These are phyloP conservation scores for Fusarium sp. DNA, from an alignment of 2,329 filamentous ascomycete species.

Conservation along the genomic window DNA sequence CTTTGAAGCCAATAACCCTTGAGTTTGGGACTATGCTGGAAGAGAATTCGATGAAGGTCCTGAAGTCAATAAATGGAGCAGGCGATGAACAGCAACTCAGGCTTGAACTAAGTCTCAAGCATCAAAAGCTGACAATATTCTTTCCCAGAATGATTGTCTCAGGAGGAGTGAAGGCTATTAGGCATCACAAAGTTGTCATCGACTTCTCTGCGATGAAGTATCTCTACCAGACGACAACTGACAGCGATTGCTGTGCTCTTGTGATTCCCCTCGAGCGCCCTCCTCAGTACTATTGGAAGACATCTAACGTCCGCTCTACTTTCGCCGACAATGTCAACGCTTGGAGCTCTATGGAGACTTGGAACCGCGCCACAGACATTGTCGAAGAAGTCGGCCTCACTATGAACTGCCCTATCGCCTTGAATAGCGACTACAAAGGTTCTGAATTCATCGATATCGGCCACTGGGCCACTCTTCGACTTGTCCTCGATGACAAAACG, in stretches of 20 bases:
- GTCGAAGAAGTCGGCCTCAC: slow-evolving; percentile 49
- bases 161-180: slow-evolving; percentile 16
- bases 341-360: slow-evolving; percentile 58
- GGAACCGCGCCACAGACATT: slow-evolving; percentile 63
- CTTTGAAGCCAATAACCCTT: slow-evolving; percentile 58
- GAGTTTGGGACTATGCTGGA: slow-evolving; percentile 71
- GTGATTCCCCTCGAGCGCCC: slow-evolving; percentile 62
- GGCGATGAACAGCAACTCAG: slow-evolving; percentile 31
- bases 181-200: slow-evolving; percentile 56
- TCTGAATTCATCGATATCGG: slow-evolving; percentile 61
- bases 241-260: slow-evolving; percentile 52
- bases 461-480: slow-evolving; percentile 66
- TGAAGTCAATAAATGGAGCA: slow-evolving; percentile 55
- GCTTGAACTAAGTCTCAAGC: slow-evolving; percentile 48
- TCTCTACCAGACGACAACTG: slow-evolving; percentile 50
- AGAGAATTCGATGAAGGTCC: slow-evolving; percentile 66
- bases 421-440: slow-evolving; percentile 52
- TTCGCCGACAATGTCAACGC: slow-evolving; percentile 46
- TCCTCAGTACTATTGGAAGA: slow-evolving; percentile 59
- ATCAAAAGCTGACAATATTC: slow-evolving; percentile 45
- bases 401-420: slow-evolving; percentile 51
- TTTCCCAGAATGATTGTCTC: slow-evolving; percentile 45
- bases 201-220: slow-evolving; percentile 59
- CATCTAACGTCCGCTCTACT: slow-evolving; percentile 47
- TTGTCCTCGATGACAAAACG: slow-evolving; percentile 52